Base-by-base conservation (phyloP, 352 stramenopile species). In the Phytopythium boreale region DNA sequence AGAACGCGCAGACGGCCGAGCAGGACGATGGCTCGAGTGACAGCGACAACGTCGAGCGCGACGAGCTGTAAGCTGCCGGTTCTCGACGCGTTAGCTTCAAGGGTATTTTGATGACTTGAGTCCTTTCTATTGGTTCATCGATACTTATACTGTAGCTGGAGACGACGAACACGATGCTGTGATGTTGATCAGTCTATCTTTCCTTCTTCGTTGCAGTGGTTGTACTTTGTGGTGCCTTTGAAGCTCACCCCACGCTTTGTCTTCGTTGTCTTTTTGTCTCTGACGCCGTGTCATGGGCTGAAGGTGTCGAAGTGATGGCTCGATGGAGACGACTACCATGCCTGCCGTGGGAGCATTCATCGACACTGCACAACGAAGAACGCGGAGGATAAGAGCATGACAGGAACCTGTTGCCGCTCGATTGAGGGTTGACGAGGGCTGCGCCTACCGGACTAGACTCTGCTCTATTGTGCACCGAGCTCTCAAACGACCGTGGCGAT, bases 1-100 rank as follows among this genome's bases (percentile, higher is more conserved):
- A 92, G 76, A 89, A 96, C 70, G 85, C 87, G 27, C 76, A 92
- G 68, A 89, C 91, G 78, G 91, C 90, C 61, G 80, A 90, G 60
- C 62, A 90, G 11, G 80, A 90, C 49, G 84, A 82, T 63, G 79
- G 49, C 49, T 56, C 49, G 49, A 37, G 2, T 15, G 26, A 56
- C 26, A 14, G 2, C 26, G 26, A 56, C 26, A 14, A 3, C 14
- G 17, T 7, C 15, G 49, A 56, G 26, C 49, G 49, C 15, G 49
- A 56, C 49, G 49, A 56, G 49, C 49, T 56, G 49, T 56, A 56
- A 56, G 49, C 26, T 15, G 24, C 34, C 49, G 6, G 26, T 3
- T 49, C 1, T 31, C 22, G 24, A 20, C 17, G 26, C 49, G 7
- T 8, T 56, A n/a, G 49, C 26, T 37, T 34, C 12, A 20, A 56